phyloP scores from a whole-genome alignment of 1,139 yeast genomes.

The Yamadazyma diddensiae region DNA sequence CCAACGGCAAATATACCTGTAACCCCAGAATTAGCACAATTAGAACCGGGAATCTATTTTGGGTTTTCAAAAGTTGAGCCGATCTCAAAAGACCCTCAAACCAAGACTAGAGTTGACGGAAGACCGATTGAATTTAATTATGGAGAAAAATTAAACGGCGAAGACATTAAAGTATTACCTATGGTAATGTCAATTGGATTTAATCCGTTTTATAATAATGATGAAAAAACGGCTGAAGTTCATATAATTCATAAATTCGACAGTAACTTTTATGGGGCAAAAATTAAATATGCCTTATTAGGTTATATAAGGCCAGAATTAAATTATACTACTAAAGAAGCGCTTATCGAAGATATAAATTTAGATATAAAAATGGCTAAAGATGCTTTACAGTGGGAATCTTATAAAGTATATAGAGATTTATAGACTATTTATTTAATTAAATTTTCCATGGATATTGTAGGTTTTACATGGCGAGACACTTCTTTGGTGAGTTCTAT shows the following conservation, averaged over 20 bases:
- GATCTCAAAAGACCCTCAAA: slow-evolving; percentile 13
- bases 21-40: slow-evolving; percentile 39
- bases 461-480: no score
- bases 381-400: slow-evolving; percentile 35
- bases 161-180: slow-evolving; percentile 55
- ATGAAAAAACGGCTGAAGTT: slow-evolving; percentile 77
- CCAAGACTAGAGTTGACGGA: slow-evolving; percentile 39
- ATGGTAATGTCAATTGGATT: slow-evolving; percentile 96
- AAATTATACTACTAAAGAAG: slow-evolving; percentile 82
- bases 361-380: slow-evolving; percentile 71
- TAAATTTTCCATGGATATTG: no score
- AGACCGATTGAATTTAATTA: slow-evolving; percentile 52
- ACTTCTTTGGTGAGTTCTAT: no score
- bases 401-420: no score
- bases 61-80: slow-evolving; percentile 65
- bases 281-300: slow-evolving; percentile 61
- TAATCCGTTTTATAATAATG: slow-evolving; percentile 89
- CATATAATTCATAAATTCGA: slow-evolving; percentile 78
- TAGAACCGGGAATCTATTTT: slow-evolving; percentile 85
- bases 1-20: slow-evolving; percentile 94
- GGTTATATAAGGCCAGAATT: slow-evolving; percentile 93
- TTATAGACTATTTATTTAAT: no score
- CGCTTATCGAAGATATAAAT: slow-evolving; percentile 80
- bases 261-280: slow-evolving; percentile 78
- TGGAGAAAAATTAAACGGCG: slow-evolving; percentile 47